Evolutionary conservation across 768 basidiomycete species (phyloP).

Genomic region (Dentipellis sp.): DNA sequence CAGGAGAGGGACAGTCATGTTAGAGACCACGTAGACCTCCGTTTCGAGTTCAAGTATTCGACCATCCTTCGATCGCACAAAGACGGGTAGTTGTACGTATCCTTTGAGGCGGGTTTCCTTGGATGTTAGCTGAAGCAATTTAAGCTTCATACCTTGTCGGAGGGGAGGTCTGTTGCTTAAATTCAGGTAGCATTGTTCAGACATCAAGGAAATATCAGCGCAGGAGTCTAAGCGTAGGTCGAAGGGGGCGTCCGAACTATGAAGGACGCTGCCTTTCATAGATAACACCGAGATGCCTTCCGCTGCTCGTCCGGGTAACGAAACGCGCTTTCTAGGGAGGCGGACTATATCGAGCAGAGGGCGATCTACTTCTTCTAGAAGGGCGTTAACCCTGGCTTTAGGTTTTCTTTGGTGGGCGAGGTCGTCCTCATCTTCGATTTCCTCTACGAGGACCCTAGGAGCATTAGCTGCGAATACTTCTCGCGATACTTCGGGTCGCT

Average conservation of each 20-base stretch:
- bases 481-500: not conserved
- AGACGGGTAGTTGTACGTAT: slow-evolving; percentile 20
- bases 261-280: not conserved
- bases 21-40: slow-evolving; percentile 16
- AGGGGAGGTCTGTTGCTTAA: not conserved
- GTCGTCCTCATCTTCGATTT: not conserved
- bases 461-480: not conserved
- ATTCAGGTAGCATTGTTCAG: not conserved
- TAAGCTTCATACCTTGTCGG: not conserved
- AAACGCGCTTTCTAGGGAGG: not conserved
- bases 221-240: not conserved
- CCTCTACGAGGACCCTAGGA: not conserved
- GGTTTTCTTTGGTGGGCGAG: too few relatives aligned
- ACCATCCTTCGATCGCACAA: slow-evolving; percentile 15
- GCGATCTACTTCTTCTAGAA: not conserved
- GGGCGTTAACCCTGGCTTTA: not conserved
- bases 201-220: not conserved
- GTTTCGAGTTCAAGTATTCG: slow-evolving; percentile 17
- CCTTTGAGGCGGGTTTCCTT: not conserved
- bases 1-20: slow-evolving; percentile 17
- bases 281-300: not conserved
- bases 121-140: not conserved
- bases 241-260: not conserved
- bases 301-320: not conserved
- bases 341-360: not conserved